phyloP scores from a whole-genome alignment of 2,329 filamentous ascomycete species.

The Botryosphaeria agaves region DNA sequence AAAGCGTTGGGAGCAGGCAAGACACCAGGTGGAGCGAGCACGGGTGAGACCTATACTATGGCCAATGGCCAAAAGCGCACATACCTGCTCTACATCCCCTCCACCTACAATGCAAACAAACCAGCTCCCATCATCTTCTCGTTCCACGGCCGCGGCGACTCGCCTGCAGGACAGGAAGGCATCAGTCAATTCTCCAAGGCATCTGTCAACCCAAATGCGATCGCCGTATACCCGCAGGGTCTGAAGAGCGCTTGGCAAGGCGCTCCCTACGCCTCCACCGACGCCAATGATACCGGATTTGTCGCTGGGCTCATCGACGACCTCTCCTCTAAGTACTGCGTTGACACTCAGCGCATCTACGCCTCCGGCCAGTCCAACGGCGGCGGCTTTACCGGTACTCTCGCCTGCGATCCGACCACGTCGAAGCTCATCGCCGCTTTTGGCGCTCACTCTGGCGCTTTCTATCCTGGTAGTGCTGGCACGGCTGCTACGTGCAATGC shows the following conservation, averaged over 20 bases:
- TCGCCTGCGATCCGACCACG: slow-evolving; percentile 28
- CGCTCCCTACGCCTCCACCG: slow-evolving; percentile 19
- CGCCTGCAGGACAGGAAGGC: slow-evolving; percentile 19
- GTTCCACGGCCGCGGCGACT: slow-evolving; percentile 26
- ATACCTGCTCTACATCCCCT: slow-evolving; percentile 21
- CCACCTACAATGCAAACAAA: slow-evolving; percentile 19
- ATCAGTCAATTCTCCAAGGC: slow-evolving; percentile 29
- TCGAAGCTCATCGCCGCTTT: slow-evolving; percentile 31
- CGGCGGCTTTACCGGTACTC: slow-evolving; percentile 28
- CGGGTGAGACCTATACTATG: no score
- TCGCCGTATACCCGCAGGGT: slow-evolving; percentile 29
- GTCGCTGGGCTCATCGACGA: slow-evolving; percentile 24
- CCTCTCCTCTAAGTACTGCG: slow-evolving; percentile 24
- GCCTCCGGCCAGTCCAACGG: slow-evolving; percentile 37
- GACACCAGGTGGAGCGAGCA: no score
- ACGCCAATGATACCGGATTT: slow-evolving; percentile 27
- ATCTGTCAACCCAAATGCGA: slow-evolving; percentile 23
- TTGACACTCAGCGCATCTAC: slow-evolving; percentile 27
- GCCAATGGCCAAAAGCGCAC: no score
- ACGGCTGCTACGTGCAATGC: slow-evolving; percentile 8
- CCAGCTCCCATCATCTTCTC: slow-evolving; percentile 28
- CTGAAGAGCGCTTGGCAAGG: slow-evolving; percentile 20
- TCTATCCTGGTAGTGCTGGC: no score
- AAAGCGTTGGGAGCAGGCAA: no score
- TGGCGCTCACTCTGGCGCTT: slow-evolving; percentile 29